A percentile compares a stretch with the other conserved stretches of the same genome.
Evolutionary conservation across 495 filamentous ascomycete genomes (phyloP).

Genomic region (Cudoniella acicularis): DNA sequence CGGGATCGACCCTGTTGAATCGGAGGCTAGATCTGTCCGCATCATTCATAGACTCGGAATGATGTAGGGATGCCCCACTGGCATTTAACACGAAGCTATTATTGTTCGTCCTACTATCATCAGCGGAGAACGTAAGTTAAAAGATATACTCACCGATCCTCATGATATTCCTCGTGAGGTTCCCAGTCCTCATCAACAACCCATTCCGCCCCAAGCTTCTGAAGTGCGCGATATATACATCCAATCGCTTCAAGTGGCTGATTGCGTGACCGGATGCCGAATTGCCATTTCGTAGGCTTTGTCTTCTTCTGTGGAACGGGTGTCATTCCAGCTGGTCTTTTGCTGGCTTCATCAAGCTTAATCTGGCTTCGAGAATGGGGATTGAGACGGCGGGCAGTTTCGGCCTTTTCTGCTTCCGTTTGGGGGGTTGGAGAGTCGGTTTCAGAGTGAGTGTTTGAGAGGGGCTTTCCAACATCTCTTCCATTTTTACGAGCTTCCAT

Average conservation of each 20-base stretch:
- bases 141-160: constrained; percentile 15
- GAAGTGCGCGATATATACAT: constrained; percentile 87
- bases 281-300: constrained; percentile 86
- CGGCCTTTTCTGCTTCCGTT: constrained; percentile 70
- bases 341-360: constrained; percentile 56
- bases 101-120: constrained; percentile 13
- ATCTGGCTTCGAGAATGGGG: constrained; percentile 64
- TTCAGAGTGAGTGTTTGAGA: constrained; percentile 37
- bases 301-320: constrained; percentile 60
- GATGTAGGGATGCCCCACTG: constrained; percentile 27
- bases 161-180: neutral
- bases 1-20: constrained; percentile 21
- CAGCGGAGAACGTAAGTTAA: neutral
- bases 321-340: constrained; percentile 64
- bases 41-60: constrained; percentile 30
- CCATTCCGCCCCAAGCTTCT: constrained; percentile 86
- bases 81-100: constrained; percentile 22
- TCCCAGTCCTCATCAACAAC: constrained; percentile 55
- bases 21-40: constrained; percentile 15
- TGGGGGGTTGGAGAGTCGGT: constrained; percentile 49
- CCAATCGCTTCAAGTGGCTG: constrained; percentile 88
- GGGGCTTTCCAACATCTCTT: constrained; percentile 31
- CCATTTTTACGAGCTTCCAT: constrained; percentile 69
- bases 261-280: constrained; percentile 91
- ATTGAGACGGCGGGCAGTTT: constrained; percentile 69